phyloP scores from a whole-genome alignment of 345 rosid genomes.

The Bruguiera parviflora region DNA sequence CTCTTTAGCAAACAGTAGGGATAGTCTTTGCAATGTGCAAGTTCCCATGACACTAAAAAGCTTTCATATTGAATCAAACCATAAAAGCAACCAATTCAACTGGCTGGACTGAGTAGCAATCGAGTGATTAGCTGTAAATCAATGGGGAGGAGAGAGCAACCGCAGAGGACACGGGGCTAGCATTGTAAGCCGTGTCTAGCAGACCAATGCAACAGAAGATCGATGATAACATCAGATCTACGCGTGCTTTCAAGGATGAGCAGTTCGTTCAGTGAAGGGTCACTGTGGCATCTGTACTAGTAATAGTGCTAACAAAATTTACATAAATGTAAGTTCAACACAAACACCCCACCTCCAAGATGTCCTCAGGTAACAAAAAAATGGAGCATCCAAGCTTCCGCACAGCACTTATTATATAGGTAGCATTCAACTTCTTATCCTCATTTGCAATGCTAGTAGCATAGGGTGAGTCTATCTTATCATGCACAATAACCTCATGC shows the following conservation, averaged over 20 bases:
- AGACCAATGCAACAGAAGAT: neutral
- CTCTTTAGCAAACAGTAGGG: neutral
- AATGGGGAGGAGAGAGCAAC: neutral
- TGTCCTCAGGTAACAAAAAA: slow-evolving; percentile 96
- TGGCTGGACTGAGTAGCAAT: neutral
- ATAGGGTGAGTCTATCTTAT: slow-evolving; percentile 7
- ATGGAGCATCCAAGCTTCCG: slow-evolving; percentile 97
- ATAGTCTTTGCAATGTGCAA: neutral
- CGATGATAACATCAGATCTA: neutral
- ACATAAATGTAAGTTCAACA: neutral
- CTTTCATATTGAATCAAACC: neutral
- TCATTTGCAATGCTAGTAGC: slow-evolving; percentile 59
- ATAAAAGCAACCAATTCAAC: neutral
- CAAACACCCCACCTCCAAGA: slow-evolving; percentile 60
- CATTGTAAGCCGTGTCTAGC: neutral
- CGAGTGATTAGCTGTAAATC: neutral
- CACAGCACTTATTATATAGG: slow-evolving; percentile 94
- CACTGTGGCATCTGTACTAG: no score
- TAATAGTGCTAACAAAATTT: neutral
- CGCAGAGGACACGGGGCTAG: neutral
- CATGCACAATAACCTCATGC: neutral
- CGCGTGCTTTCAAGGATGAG: no score
- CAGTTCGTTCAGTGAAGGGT: no score
- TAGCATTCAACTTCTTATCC: slow-evolving; percentile 92
- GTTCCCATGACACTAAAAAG: neutral